Conservation (phyloP, 2,329 filamentous ascomycete species). For the Pseudocercospora crystallina region DNA sequence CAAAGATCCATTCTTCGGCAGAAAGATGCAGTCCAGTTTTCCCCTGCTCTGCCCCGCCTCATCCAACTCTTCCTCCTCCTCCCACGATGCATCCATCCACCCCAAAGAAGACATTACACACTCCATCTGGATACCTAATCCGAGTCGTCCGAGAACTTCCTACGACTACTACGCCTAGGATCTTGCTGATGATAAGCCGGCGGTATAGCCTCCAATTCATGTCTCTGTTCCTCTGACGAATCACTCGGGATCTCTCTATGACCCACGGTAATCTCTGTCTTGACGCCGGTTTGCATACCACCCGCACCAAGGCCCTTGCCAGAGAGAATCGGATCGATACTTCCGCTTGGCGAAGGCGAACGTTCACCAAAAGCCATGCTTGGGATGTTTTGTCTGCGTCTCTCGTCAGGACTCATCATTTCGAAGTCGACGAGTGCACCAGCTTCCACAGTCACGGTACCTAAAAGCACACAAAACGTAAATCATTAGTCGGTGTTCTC, state of each 20-base stretch:
- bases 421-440: conserved; percentile 19
- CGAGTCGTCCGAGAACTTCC: too few relatives aligned
- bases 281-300: not conserved
- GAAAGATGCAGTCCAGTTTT: too few relatives aligned
- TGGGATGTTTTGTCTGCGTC: not conserved
- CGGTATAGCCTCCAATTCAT: conserved; percentile 3
- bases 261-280: conserved; percentile 15
- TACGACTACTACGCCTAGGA: too few relatives aligned
- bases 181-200: not conserved
- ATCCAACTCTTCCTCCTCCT: too few relatives aligned
- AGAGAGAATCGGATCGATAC: conserved; percentile 20
- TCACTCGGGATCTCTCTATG: not conserved
- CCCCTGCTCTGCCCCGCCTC: too few relatives aligned
- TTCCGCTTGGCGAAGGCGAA: conserved; percentile 13
- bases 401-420: conserved; percentile 2
- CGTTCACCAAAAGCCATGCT: conserved; percentile 3
- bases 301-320: not conserved
- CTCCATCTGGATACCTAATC: too few relatives aligned
- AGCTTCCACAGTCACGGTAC: conserved; percentile 25
- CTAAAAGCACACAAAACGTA: too few relatives aligned
- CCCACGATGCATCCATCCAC: too few relatives aligned
- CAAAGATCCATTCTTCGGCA: too few relatives aligned
- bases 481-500: too few relatives aligned
- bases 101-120: too few relatives aligned
- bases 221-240: conserved; percentile 1